A percentile compares a stretch with the other conserved stretches of the same genome.
These are phyloP conservation scores for Aspergillus calidoustus DNA, from an alignment of 2,329 filamentous ascomycete species.

Conservation along the genomic window DNA sequence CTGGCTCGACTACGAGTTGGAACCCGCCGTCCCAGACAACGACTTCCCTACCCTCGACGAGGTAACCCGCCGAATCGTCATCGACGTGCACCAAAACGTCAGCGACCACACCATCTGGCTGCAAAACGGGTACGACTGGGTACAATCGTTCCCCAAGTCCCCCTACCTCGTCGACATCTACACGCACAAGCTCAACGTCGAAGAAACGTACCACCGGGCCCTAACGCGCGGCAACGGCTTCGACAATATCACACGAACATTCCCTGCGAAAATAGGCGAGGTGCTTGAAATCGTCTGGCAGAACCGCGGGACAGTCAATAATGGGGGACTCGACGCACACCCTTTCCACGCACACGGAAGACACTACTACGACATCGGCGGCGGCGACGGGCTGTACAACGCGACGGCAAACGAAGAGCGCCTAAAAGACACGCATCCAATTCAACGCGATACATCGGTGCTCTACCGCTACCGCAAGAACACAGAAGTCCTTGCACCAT, in stretches of 20 bases:
- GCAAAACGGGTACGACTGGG: conserved; percentile 54
- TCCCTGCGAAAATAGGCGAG: conserved; percentile 51
- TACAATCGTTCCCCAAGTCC: conserved; percentile 39
- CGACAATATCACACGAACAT: conserved; percentile 47
- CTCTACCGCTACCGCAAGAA: conserved; percentile 59
- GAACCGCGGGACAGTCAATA: conserved; percentile 36
- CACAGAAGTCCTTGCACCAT: conserved; percentile 45
- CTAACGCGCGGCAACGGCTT: conserved; percentile 37
- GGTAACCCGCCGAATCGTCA: conserved; percentile 56
- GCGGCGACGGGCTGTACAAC: conserved; percentile 53
- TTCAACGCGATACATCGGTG: conserved; percentile 56
- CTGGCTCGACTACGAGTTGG: conserved; percentile 31
- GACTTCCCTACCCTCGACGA: conserved; percentile 37
- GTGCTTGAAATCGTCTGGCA: conserved; percentile 52
- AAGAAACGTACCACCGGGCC: conserved; percentile 26
- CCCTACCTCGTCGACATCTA: conserved; percentile 56
- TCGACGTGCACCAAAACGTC: conserved; percentile 45
- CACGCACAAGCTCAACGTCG: conserved; percentile 16
- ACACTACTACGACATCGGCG: conserved; percentile 53
- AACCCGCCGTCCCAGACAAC: conserved; percentile 7
- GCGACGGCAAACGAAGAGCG: conserved; percentile 47
- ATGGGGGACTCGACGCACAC: conserved; percentile 45
- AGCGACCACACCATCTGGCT: conserved; percentile 31
- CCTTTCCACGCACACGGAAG: conserved; percentile 54
- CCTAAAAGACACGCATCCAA: conserved; percentile 45